Evolutionary conservation across 129 eudicot species (phyloP), one percentile per base, ranked within the genome.

Genomic region (Centrapalus pauciflorus): DNA sequence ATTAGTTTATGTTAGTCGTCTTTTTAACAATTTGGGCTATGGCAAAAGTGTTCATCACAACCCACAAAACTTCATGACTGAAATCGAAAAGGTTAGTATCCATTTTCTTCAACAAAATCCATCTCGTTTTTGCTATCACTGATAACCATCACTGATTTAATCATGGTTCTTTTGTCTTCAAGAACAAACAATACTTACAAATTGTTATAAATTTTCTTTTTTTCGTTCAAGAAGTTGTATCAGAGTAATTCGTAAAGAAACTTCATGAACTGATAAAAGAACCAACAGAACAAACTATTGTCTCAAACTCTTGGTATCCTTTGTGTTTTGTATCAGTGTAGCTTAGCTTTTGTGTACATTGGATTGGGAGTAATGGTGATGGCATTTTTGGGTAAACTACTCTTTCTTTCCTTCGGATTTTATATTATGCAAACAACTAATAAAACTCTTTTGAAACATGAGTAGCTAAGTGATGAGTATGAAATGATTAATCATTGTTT

Each of bases 1-100:
- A 41, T 61, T 93, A 37, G 68, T 93, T 1, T 93, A 64, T 64
- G 89, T 83, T 61, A 93, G 92, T 71, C 83, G 75, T 11, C 79
- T 93, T 45, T 88, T 93, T 72, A 93, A 93, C 61, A 82, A 80
- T 64, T 80, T 93, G 83, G 98, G 98, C 14, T 84, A 81, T 80
- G 96, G 95, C 2, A 84, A 73, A 17, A 74, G 74, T 33, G 82
- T 52, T 55, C 80, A 80, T 12, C 28, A 66, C 13, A 60, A 78
- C 43, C 77, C 75, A 12, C 73, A 24, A 11, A 77, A 81, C 55
- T 93, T 88, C 85, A 85, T 93, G 98, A 54, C 41, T 20, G 87
- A 88, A 62, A 73, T 93, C 69, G 86, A 82, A 67, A 82, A 88
- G 98, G 98, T 88, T 23, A 57, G 73, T 61, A 7, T 7, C 13